Evolutionary conservation across 352 stramenopile species (phyloP).

Genomic region (Phytophthora quininea): DNA sequence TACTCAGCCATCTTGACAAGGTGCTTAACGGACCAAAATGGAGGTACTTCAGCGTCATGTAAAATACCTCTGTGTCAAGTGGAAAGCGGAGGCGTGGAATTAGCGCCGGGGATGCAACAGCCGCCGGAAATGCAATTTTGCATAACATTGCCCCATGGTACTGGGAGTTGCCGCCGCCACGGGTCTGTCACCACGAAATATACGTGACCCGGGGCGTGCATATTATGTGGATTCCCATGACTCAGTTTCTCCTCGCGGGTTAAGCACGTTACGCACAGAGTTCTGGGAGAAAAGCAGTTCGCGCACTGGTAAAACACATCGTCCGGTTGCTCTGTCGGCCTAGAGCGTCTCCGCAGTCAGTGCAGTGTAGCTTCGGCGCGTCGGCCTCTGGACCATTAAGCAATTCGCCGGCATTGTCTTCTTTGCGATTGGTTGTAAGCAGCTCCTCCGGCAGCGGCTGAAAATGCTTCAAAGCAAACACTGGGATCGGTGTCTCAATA

Average conservation of each 20-base stretch:
- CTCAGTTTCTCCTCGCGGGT: conserved; percentile 50
- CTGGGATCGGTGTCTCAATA: conserved; percentile 63
- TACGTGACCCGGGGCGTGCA: conserved; percentile 67
- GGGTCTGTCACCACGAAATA: conserved; percentile 63
- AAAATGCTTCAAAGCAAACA: conserved; percentile 68
- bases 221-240: conserved; percentile 48
- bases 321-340: conserved; percentile 22
- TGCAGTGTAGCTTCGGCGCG: conserved; percentile 19
- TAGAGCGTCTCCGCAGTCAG: conserved; percentile 38
- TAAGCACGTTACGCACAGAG: conserved; percentile 60
- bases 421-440: conserved; percentile 32
- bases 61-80: conserved; percentile 65
- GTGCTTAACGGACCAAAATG: conserved; percentile 70
- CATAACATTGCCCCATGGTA: conserved; percentile 13
- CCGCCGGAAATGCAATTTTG: conserved; percentile 41
- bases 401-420: conserved; percentile 1
- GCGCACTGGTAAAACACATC: conserved; percentile 66
- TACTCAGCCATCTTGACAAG: conserved; percentile 54
- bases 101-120: conserved; percentile 61
- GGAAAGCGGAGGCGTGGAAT: conserved; percentile 60
- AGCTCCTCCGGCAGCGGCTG: conserved; percentile 33
- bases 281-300: conserved; percentile 57
- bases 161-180: conserved; percentile 48
- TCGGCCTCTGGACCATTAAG: conserved; percentile 14
- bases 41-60: conserved; percentile 67